Evolutionary conservation across 805 yeast genomes (phyloP), one percentile per base, ranked within the genome.

Genomic region (Lachancea mirantina): DNA sequence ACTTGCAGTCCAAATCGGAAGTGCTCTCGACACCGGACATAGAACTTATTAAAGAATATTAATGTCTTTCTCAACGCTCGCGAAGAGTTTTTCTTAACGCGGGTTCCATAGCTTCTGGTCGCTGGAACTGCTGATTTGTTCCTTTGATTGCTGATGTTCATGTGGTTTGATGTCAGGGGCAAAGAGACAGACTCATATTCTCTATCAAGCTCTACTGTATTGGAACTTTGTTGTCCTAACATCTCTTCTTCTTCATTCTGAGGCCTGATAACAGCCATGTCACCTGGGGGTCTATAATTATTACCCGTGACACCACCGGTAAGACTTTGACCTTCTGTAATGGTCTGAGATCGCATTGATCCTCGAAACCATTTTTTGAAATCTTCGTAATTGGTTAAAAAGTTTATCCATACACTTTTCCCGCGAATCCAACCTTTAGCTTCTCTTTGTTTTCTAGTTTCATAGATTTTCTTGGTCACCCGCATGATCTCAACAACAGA

Each of bases 1-100:
- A 67, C 62, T 40, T 72, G 74, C 26, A 68, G 45, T 1, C 72
- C 71, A 46, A 66, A 70, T 16, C 65, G 55, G 28, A 68, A 52
- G 43, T 68, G 72, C 4, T 59, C 51, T 28, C 44, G 51, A 2
- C 45, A 41, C 14, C 31, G 42, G 23, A 38, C 38, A 21, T 41
- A 49, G 21, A 47, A 54, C 5, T 34, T 18, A 26, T 52, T 38
- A 8, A 30, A 22, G 16, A 25, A 26, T 10, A 37, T n/a, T 21
- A 34, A 18, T 6, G 14, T 3, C 21, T 11, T 23, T 7, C 24
- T 8, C 9, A 33, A 19, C n/a, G n/a, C n/a, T n/a, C n/a, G n/a
- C n/a, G n/a, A n/a, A n/a, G n/a, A n/a, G n/a, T n/a, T n/a, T n/a
- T n/a, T n/a, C n/a, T n/a, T n/a, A n/a, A n/a, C n/a, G n/a, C n/a